Base-by-base conservation (phyloP, 1,284 basidiomycete genomes). In the Dichomitus squalens region DNA sequence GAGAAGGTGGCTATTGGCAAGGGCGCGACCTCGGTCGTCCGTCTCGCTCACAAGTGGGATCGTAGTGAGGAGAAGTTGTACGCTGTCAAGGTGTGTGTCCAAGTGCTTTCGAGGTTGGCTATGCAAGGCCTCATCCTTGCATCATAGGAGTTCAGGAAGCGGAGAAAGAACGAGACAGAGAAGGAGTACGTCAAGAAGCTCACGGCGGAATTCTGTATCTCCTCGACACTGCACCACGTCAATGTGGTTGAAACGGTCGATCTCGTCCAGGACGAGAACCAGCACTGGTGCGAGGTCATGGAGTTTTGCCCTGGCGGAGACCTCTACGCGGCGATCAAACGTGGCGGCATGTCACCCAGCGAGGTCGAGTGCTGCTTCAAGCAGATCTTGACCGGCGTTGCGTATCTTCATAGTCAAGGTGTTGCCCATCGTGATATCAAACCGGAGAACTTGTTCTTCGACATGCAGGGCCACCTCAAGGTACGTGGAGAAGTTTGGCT, bases 141-240 rank as follows among this genome's bases (percentile, higher is more conserved):
- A 52, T 34, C 46, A 25, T 57, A 95, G 89, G 96, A 99, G 78
- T 98, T 99, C 83, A 90, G 96, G 57, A 98, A 98, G 75, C 87
- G 96, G 64, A 86, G 96, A 70, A 97, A 96, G 84, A 98, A 97
- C 73, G 96, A 99, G 78, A 90, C 95, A 2, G 96, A 99, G 75
- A 98, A 98, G 76, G 97, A 99, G 77, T 99, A 99, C 71, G 90
- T 99, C 78, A 99, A 99, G 86, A 99, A 99, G 76, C 90, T 99
- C 68, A 99, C 96, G 1, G 95, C 96, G 21, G 96, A 99, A 74
- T 99, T 99, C 75, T 99, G 96, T 76, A 99, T 99, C 64, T 96
- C 95, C 33, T 98, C 96, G 33, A 98, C 97, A 1, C 78, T 99
- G 41, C 96, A 98, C 72, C 96, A 98, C 72, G 81, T 88, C 72